Evolutionary conservation across 768 basidiomycete species (phyloP).

Genomic region (Tubosaeta sp.): DNA sequence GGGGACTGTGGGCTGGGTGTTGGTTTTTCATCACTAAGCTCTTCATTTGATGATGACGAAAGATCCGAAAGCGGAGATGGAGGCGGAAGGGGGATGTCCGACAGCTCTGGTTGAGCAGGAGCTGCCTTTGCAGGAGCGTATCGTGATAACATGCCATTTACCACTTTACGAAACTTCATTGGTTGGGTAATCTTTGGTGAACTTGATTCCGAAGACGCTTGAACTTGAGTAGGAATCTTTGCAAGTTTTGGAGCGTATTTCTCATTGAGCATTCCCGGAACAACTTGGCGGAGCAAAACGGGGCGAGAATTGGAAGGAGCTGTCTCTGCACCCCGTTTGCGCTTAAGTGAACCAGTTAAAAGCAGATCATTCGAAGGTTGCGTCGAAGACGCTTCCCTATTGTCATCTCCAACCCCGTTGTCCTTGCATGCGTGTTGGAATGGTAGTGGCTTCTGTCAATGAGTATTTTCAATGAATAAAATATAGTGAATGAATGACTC

Average conservation of each 20-base stretch:
- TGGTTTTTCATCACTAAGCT: conserved; percentile 1
- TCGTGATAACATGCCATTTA: conserved; percentile 34
- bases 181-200: conserved; percentile 23
- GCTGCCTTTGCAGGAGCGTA: conserved; percentile 21
- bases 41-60: conserved; percentile 22
- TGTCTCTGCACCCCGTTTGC: conserved; percentile 24
- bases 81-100: conserved; percentile 2
- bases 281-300: conserved; percentile 34
- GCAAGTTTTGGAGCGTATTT: conserved; percentile 27
- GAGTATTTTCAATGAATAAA: background rate
- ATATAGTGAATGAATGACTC: conserved; percentile 2
- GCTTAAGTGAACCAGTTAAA: conserved; percentile 26
- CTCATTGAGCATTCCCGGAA: conserved; percentile 30
- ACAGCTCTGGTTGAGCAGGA: conserved; percentile 2
- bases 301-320: conserved; percentile 23
- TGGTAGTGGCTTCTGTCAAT: conserved; percentile 7
- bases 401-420: conserved; percentile 3
- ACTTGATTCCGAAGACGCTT: conserved; percentile 11
- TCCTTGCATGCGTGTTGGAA: conserved; percentile 12
- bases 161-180: conserved; percentile 38
- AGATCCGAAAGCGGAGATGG: conserved; percentile 22
- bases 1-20: background rate
- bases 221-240: conserved; percentile 12
- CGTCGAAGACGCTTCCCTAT: conserved; percentile 6
- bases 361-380: conserved; percentile 8